Evolutionary conservation across 352 stramenopile species (phyloP).

Genomic region (Lagenidium giganteum): DNA sequence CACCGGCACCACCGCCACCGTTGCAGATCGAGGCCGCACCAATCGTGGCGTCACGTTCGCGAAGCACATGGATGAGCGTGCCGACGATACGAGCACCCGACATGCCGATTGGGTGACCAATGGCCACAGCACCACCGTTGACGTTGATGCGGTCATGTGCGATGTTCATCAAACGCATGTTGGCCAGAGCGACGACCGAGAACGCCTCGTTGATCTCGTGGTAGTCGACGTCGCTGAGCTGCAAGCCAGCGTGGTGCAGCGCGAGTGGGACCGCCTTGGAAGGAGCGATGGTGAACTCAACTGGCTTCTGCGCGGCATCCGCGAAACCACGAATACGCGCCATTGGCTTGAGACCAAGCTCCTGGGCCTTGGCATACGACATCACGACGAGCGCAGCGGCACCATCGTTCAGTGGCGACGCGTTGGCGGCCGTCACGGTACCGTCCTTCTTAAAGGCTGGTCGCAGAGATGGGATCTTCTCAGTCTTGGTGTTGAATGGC

Average conservation of each 20-base stretch:
- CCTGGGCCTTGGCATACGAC: conserved; percentile 84
- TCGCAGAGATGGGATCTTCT: conserved; percentile 89
- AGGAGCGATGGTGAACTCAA: conserved; percentile 96
- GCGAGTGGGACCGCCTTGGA: conserved; percentile 93
- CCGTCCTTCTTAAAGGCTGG: conserved; percentile 95
- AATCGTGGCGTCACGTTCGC: conserved; percentile 93
- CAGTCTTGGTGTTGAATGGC: conserved; percentile 83
- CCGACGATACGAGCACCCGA: conserved; percentile 93
- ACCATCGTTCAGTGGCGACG: conserved; percentile 97
- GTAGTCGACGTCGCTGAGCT: conserved; percentile 93
- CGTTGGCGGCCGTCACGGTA: conserved; percentile 96
- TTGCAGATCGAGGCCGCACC: conserved; percentile 98
- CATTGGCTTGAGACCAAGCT: conserved; percentile 70
- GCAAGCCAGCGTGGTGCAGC: conserved; percentile 87
- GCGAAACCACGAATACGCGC: conserved; percentile 79
- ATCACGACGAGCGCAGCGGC: conserved; percentile 96
- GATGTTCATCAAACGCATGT: conserved; percentile 93
- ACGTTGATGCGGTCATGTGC: conserved; percentile 93
- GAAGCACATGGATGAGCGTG: conserved; percentile 92
- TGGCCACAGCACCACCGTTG: conserved; percentile 91
- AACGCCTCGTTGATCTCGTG: conserved; percentile 99
- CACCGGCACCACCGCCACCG: conserved; percentile 95
- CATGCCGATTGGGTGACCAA: conserved; percentile 82
- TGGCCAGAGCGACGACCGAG: conserved; percentile 94
- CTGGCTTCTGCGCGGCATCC: conserved; percentile 84